Percentiles rank a stretch among this genome's conserved stretches.
Evolutionary conservation across 176 grass and related monocot genomes (phyloP).

Genomic region (Ensete ventricosum): DNA sequence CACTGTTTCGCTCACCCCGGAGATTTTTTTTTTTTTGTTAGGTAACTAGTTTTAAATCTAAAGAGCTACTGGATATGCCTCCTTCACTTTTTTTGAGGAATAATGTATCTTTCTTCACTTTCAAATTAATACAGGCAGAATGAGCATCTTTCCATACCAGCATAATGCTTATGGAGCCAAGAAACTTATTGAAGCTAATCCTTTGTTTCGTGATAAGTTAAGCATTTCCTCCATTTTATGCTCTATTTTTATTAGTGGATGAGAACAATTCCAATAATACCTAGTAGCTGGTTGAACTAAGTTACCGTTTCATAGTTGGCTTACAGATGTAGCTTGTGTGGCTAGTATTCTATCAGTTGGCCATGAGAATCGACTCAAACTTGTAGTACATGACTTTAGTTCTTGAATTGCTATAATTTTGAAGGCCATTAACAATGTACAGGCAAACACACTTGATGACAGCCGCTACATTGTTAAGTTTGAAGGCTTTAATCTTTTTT

Average conservation of each 20-base stretch:
- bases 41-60: background rate
- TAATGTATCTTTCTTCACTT: background rate
- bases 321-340: background rate
- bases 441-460: background rate
- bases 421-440: too few species aligned
- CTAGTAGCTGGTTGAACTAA: background rate
- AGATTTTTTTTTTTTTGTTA: slow-evolving; percentile 9
- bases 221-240: slow-evolving; percentile 7
- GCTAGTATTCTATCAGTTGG: background rate
- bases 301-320: background rate
- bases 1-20: slow-evolving; percentile 11
- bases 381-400: background rate
- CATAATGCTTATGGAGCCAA: slow-evolving; percentile 23
- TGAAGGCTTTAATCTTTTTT: background rate
- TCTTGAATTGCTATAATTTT: background rate
- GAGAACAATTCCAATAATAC: background rate
- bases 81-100: background rate
- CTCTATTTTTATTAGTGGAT: background rate
- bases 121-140: slow-evolving; percentile 19
- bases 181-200: slow-evolving; percentile 27
- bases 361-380: background rate
- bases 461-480: background rate
- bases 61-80: background rate
- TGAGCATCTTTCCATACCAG: slow-evolving; percentile 17
- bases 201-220: slow-evolving; percentile 20